A percentile compares a stretch with the other conserved stretches of the same genome.
These are phyloP conservation scores for Pichia sp. DNA, from an alignment of 1,139 yeast genomes.

Conservation along the genomic window DNA sequence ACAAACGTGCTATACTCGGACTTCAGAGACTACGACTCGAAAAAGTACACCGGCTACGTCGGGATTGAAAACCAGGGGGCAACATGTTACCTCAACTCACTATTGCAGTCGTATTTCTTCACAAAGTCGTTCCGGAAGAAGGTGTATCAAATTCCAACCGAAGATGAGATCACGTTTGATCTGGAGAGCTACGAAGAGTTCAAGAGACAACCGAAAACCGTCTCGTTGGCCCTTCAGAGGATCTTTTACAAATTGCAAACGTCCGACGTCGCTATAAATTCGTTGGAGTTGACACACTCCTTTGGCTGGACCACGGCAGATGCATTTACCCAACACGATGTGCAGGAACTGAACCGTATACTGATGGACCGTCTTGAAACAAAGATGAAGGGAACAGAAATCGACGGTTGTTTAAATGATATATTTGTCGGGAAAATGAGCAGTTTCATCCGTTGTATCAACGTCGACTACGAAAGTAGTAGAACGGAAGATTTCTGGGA, in stretches of 20 bases:
- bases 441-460: slow-evolving; percentile 85
- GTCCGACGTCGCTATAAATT: slow-evolving; percentile 73
- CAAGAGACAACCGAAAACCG: slow-evolving; percentile 37
- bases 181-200: slow-evolving; percentile 25
- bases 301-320: slow-evolving; percentile 98
- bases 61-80: slow-evolving; percentile 98
- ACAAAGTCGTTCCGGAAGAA: slow-evolving; percentile 78
- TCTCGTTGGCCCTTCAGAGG: slow-evolving; percentile 82
- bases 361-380: slow-evolving; percentile 91
- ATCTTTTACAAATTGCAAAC: slow-evolving; percentile 75
- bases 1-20: slow-evolving; percentile 95
- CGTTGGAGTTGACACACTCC: slow-evolving; percentile 79
- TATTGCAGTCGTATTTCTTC: slow-evolving; percentile 84
- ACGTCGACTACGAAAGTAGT: slow-evolving; percentile 93
- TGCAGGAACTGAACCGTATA: slow-evolving; percentile 91
- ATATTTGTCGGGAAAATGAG: slow-evolving; percentile 97
- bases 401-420: slow-evolving; percentile 74
- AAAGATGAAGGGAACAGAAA: slow-evolving; percentile 85
- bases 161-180: slow-evolving; percentile 36
- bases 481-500: slow-evolving; percentile 97
- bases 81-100: slow-evolving; percentile 89
- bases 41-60: slow-evolving; percentile 80
- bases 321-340: slow-evolving; percentile 97
- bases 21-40: slow-evolving; percentile 80
- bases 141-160: slow-evolving; percentile 87